Base-by-base conservation (phyloP, 2,329 filamentous ascomycete species). In the Zasmidium angulare region DNA sequence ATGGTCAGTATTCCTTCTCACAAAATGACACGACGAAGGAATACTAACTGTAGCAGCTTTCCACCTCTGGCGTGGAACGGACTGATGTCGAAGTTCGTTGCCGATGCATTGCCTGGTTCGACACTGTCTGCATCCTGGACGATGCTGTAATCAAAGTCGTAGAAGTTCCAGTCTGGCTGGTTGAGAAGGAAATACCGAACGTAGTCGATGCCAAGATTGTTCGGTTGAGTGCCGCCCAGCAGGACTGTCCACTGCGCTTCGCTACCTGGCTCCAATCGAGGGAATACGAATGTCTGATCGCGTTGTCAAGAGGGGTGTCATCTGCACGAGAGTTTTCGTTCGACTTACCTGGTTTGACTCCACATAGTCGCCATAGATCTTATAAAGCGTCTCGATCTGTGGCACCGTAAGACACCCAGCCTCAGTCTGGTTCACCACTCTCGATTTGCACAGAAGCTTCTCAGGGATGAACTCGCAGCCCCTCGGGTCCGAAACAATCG, bases 71-170 rank as follows among this genome's bases (percentile, higher is more conserved):
- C 63, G 36, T 77, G 71, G 73, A 81, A 84, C 0, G 74, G 68
- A 0, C 76, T 75, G 2, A 85, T 68, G 63, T 83, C 79, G 56
- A 77, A 80, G 10, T 77, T 74, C 63, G 74, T 75, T 1, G 81
- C 82, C 2, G 78, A 79, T 6, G 81, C 78, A 54, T 81, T 76
- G 46, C 79, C 81, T 0, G 82, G 81, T 61, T 83, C 67, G 17
- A 74, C 47, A 2, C 56, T 26, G 50, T 79, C 75, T 17, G 77
- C 75, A 65, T 78, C 68, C 21, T 73, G 63, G 40, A 78, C 69
- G 31, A 76, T 76, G 2, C 65, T 64, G 63, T 76, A 75, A 55
- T 75, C 74, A 63, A 76, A 77, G 48, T 74, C 61, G 47, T 72
- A 67, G 59, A 70, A 77, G 36, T 70, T 63, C 75, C 77, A 81